These are phyloP conservation scores for Albizia julibrissin DNA, from an alignment of 306 rosid genomes.

Conservation along the genomic window DNA sequence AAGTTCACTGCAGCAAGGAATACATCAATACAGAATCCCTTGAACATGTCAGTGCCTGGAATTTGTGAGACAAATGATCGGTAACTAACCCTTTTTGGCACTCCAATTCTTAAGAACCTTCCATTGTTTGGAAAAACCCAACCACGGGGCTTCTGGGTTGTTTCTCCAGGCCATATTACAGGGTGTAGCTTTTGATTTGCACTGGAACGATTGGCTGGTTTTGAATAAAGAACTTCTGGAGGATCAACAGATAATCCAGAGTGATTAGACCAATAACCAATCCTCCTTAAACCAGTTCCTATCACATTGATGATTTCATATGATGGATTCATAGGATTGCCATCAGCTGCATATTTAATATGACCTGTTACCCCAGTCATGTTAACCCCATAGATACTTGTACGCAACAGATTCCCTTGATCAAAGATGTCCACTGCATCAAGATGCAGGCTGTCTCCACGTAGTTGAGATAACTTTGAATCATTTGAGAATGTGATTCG, in stretches of 20 bases:
- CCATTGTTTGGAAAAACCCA: slow-evolving; percentile 96
- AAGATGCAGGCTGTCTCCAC: slow-evolving; percentile 57
- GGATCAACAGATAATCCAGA: slow-evolving; percentile 70
- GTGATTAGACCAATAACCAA: slow-evolving; percentile 95
- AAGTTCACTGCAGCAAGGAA: slow-evolving; percentile 76
- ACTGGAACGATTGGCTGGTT: slow-evolving; percentile 60
- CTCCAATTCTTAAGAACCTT: slow-evolving; percentile 71
- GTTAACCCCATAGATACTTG: slow-evolving; percentile 58
- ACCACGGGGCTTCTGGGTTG: slow-evolving; percentile 76
- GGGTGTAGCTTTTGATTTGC: slow-evolving; percentile 50
- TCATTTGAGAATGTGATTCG: slow-evolving; percentile 66
- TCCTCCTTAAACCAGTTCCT: slow-evolving; percentile 66
- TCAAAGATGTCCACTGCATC: slow-evolving; percentile 75
- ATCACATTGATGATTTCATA: slow-evolving; percentile 84
- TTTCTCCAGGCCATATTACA: slow-evolving; percentile 92
- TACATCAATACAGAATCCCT: slow-evolving; percentile 91
- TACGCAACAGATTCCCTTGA: slow-evolving; percentile 63
- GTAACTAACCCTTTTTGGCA: slow-evolving; percentile 73
- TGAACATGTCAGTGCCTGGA: slow-evolving; percentile 63
- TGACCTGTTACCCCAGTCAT: slow-evolving; percentile 84
- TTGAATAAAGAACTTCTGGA: slow-evolving; percentile 72
- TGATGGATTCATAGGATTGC: slow-evolving; percentile 71
- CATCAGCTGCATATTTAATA: slow-evolving; percentile 56
- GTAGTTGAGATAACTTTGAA: slow-evolving; percentile 46
- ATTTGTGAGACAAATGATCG: slow-evolving; percentile 62